Evolutionary conservation across 2,329 filamentous ascomycete genomes (phyloP).

Genomic region (Rhynchosporium graminicola): DNA sequence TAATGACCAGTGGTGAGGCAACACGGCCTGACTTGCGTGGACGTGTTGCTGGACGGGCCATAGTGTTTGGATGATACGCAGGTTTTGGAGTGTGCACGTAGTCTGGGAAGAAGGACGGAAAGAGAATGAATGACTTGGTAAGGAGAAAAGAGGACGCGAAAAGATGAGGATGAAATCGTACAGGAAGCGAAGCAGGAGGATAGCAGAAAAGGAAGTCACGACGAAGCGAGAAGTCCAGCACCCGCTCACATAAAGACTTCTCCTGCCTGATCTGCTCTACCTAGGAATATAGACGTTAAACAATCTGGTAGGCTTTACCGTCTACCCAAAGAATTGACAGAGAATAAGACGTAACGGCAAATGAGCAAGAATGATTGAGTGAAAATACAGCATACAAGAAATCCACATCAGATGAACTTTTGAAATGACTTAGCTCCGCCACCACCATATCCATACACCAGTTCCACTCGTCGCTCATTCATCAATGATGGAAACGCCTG

Average conservation of each 20-base stretch:
- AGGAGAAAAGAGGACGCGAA: background rate
- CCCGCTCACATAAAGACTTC: background rate
- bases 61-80: background rate
- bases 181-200: background rate
- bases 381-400: background rate
- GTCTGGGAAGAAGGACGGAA: background rate
- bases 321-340: background rate
- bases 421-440: background rate
- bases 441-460: background rate
- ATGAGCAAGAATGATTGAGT: background rate
- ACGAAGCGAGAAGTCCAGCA: background rate
- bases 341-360: background rate
- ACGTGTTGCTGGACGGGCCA: slow-evolving; percentile 8
- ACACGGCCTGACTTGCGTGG: slow-evolving; percentile 1
- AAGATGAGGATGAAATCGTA: background rate
- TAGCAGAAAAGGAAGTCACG: background rate
- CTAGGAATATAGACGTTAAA: too few relatives aligned
- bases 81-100: background rate
- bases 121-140: background rate
- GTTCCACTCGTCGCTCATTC: background rate
- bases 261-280: too few relatives aligned
- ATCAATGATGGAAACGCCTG: slow-evolving; percentile 11
- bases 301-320: too few relatives aligned
- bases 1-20: slow-evolving; percentile 5
- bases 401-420: background rate